Base-by-base conservation (phyloP, 1,284 basidiomycete species). In the Heterobasidion annosum region DNA sequence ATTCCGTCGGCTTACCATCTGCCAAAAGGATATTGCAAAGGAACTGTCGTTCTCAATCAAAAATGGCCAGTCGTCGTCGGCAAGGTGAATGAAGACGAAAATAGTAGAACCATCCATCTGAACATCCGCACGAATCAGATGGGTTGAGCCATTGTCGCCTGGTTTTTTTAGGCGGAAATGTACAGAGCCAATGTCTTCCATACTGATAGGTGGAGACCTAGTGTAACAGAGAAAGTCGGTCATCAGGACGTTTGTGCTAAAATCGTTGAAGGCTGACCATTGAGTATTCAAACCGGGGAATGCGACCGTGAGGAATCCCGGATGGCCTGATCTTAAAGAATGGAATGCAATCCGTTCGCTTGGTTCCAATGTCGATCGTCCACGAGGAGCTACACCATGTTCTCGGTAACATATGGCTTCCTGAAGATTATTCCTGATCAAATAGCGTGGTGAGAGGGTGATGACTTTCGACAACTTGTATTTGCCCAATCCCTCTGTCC, bases 401-500 rank as follows among this genome's bases (percentile, higher is more conserved):
- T 98, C 93, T 34, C 97, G 83, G 69, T 96, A 85, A 49, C 83
- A 82, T 46, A 99, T 76, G 0, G 84, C 63, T 54, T 83, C 80
- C 4, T 73, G 64, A 37, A 93, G 79, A 59, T 83, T 78, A 71
- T 98, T 99, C 68, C 88, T 89, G 64, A 99, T 72, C 58, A 98
- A 73, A 74, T 96, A 99, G 33, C 96, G 83, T 12, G 97, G 97
- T 6, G 89, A 78, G 43, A 99, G 73, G 1, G 92, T 97, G 64
- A 99, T 87, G 59, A 98, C 90, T 72, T 98, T 98, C 33, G 88
- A 89, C 49, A 99, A 74, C 68, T 98, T 98, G 72, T 98, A 99
- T 77, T 95, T 97, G 49, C 97, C 97, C 32, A 89, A 73, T 3
- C 96, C 96, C 67, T 98, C 95, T 18, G 83, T 80, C 79, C 97